These are phyloP conservation scores for Rickenella mellea DNA, from an alignment of 768 basidiomycete genomes.

Conservation along the genomic window DNA sequence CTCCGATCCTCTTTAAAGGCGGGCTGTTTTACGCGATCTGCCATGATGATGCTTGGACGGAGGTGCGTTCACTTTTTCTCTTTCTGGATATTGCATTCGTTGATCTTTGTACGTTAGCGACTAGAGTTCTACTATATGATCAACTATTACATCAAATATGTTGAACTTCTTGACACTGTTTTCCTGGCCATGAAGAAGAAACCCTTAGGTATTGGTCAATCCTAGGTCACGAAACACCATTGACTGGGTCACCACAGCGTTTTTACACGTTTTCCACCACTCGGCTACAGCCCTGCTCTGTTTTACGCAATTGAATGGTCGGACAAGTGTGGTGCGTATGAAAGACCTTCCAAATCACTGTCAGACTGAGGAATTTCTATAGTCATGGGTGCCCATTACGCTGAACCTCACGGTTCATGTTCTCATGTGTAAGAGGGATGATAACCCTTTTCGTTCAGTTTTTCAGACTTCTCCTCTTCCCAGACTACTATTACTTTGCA, in stretches of 20 bases:
- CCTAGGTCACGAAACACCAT: constrained; percentile 2
- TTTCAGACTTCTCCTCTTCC: constrained; percentile 1
- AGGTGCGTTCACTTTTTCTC: constrained; percentile 41
- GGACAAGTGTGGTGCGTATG: constrained; percentile 78
- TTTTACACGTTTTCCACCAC: constrained; percentile 98
- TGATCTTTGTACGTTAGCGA: constrained; percentile 35
- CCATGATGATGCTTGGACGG: constrained; percentile 69
- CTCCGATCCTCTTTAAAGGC: constrained; percentile 66
- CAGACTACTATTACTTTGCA: constrained; percentile 99
- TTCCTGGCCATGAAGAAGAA: constrained; percentile 99
- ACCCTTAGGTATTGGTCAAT: constrained; percentile 62
- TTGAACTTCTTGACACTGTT: constrained; percentile 93
- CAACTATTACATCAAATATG: constrained; percentile 98
- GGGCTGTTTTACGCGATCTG: constrained; percentile 77
- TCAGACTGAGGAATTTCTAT: constrained; percentile 5
- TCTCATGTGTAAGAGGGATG: constrained; percentile 81
- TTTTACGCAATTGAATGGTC: constrained; percentile 89
- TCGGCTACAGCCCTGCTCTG: constrained; percentile 94
- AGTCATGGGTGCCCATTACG: constrained; percentile 95
- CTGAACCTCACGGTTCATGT: constrained; percentile 93
- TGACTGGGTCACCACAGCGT: constrained; percentile 41
- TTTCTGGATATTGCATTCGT: not conserved
- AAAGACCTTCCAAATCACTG: not conserved
- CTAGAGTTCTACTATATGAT: constrained; percentile 97
- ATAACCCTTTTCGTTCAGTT: not conserved